phyloP scores from a whole-genome alignment of 345 rosid species.

The Bruguiera parviflora region DNA sequence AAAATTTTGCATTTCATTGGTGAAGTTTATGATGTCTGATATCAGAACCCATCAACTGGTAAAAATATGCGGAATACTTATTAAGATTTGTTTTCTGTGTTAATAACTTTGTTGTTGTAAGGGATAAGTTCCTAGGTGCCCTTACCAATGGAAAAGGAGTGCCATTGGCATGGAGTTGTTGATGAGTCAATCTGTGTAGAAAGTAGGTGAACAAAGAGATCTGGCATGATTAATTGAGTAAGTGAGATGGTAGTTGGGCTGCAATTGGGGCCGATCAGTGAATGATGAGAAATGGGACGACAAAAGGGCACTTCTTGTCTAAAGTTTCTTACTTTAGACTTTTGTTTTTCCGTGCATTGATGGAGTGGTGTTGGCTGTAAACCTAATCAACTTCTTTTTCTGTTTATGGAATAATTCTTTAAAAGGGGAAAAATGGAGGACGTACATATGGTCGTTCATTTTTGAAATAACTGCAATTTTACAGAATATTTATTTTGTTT shows the following conservation, averaged over 20 bases:
- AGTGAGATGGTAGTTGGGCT: background rate
- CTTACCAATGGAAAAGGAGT: background rate
- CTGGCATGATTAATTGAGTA: background rate
- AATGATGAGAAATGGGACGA: no score
- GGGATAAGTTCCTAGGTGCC: background rate
- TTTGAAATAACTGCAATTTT: background rate
- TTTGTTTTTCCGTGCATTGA: background rate
- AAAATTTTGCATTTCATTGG: background rate
- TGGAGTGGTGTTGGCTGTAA: background rate
- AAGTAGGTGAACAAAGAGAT: background rate
- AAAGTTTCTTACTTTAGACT: no score
- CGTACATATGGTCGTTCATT: background rate
- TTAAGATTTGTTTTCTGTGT: background rate
- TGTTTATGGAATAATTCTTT: background rate
- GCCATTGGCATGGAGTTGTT: background rate
- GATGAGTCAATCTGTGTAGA: background rate
- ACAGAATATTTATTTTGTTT: background rate
- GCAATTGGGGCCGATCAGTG: no score
- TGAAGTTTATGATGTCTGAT: background rate
- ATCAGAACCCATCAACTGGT: background rate
- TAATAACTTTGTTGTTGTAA: background rate
- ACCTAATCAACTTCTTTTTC: slow-evolving; percentile 1
- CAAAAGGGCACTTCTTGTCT: no score
- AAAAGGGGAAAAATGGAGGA: background rate
- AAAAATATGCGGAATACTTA: background rate